Percentiles rank a stretch among this genome's conserved stretches.
These are phyloP conservation scores for Penicillium sp. DNA, from an alignment of 2,329 filamentous ascomycete species.

Conservation along the genomic window DNA sequence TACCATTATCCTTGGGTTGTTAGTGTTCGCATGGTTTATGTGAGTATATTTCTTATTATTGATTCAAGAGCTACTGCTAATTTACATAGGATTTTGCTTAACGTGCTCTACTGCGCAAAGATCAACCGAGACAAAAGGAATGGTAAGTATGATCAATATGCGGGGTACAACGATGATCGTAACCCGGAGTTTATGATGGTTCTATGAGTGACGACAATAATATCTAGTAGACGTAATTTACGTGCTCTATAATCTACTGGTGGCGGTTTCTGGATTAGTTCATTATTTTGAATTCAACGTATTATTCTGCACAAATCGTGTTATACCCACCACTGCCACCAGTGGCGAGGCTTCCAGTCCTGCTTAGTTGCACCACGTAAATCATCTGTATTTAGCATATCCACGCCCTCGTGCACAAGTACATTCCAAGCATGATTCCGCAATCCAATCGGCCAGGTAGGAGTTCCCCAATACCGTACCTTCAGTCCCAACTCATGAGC, in stretches of 20 bases:
- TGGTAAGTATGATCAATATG: constrained; percentile 60
- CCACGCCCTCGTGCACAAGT: constrained; percentile 57
- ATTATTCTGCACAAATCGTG: not conserved
- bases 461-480: constrained; percentile 61
- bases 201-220: constrained; percentile 41
- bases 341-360: constrained; percentile 38
- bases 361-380: constrained; percentile 48
- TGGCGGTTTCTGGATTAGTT: not conserved
- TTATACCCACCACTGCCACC: constrained; percentile 16
- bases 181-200: constrained; percentile 64
- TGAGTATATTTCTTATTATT: constrained; percentile 43
- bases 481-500: constrained; percentile 56
- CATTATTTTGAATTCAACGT: not conserved
- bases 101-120: constrained; percentile 63
- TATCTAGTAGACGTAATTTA: not conserved
- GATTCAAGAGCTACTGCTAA: not conserved
- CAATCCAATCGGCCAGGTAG: constrained; percentile 56
- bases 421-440: constrained; percentile 59
- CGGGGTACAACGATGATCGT: constrained; percentile 61
- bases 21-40: constrained; percentile 65
- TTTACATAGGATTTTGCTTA: constrained; percentile 53
- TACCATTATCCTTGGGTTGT: constrained; percentile 58
- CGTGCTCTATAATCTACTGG: not conserved
- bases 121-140: constrained; percentile 62
- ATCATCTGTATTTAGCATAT: constrained; percentile 64